phyloP scores from a whole-genome alignment of 495 filamentous ascomycete species.

The Lasiosphaeriaceae sp. region DNA sequence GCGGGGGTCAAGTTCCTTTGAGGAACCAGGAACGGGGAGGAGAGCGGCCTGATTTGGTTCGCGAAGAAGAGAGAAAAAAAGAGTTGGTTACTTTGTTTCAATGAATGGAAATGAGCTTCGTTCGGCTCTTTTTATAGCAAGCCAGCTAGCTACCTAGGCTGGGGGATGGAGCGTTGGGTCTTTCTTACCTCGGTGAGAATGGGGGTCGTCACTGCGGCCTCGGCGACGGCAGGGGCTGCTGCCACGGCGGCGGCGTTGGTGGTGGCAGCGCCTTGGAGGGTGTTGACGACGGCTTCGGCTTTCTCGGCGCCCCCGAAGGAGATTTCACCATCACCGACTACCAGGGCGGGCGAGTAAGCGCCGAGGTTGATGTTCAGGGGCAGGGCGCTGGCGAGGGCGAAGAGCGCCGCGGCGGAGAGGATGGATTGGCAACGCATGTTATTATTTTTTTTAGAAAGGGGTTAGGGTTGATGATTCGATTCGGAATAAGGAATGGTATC shows the following conservation, averaged over 20 bases:
- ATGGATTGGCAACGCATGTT: slow-evolving; percentile 19
- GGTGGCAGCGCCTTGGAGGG: slow-evolving; percentile 13
- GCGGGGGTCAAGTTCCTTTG: slow-evolving; percentile 8
- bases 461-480: not conserved
- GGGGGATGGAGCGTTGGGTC: no score
- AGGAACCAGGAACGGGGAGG: slow-evolving; percentile 1
- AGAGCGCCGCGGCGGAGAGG: slow-evolving; percentile 14
- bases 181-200: slow-evolving; percentile 9
- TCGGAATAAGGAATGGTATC: no score
- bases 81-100: slow-evolving; percentile 1
- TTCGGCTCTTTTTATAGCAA: no score
- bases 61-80: not conserved
- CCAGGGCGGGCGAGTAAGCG: slow-evolving; percentile 55
- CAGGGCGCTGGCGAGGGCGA: slow-evolving; percentile 12
- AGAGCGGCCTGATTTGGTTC: not conserved
- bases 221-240: not conserved
- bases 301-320: slow-evolving; percentile 42
- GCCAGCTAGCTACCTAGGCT: no score
- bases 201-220: not conserved
- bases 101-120: no score
- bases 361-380: slow-evolving; percentile 58
- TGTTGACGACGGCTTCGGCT: slow-evolving; percentile 13
- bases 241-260: not conserved
- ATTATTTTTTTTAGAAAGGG: slow-evolving; percentile 10
- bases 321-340: slow-evolving; percentile 57